These are phyloP conservation scores for Geosiphon pyriformis DNA, from an alignment of 192 early-diverging fungal genomes.

Conservation along the genomic window DNA sequence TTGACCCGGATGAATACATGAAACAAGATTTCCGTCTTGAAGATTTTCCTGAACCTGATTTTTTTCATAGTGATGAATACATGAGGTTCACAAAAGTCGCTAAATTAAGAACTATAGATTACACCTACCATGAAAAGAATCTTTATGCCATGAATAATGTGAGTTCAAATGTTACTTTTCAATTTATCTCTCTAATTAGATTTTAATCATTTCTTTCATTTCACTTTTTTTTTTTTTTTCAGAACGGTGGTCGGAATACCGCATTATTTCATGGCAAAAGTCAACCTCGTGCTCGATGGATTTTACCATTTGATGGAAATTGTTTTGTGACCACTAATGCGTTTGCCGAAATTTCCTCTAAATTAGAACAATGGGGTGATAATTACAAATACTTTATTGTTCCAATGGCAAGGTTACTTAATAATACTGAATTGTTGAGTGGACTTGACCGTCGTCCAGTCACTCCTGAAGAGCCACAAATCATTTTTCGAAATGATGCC, in stretches of 20 bases:
- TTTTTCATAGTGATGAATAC: conserved; percentile 57
- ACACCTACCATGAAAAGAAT: conserved; percentile 61
- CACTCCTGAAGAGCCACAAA: conserved; percentile 57
- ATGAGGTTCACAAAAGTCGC: conserved; percentile 50
- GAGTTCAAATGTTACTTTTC: conserved; percentile 22
- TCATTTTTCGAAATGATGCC: conserved; percentile 54
- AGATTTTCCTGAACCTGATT: conserved; percentile 58
- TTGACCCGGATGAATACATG: conserved; percentile 47
- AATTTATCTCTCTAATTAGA: conserved; percentile 23
- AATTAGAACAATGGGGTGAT: conserved; percentile 41
- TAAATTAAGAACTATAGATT: conserved; percentile 53
- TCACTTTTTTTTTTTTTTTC: conserved; percentile 9
- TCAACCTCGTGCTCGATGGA: conserved; percentile 47
- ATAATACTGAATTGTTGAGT: conserved; percentile 49
- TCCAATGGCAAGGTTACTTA: conserved; percentile 55
- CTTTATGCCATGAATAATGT: conserved; percentile 65
- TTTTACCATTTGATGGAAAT: conserved; percentile 62
- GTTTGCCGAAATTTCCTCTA: conserved; percentile 48
- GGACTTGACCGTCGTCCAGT: conserved; percentile 47
- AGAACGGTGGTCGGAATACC: conserved; percentile 59
- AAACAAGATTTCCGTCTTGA: conserved; percentile 53
- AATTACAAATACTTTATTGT: conserved; percentile 55
- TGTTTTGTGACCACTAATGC: conserved; percentile 51
- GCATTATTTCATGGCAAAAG: conserved; percentile 48
- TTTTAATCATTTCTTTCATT: conserved; percentile 8